Conservation (phyloP, 75 land plant genomes). For the Cryptomeria japonica region DNA sequence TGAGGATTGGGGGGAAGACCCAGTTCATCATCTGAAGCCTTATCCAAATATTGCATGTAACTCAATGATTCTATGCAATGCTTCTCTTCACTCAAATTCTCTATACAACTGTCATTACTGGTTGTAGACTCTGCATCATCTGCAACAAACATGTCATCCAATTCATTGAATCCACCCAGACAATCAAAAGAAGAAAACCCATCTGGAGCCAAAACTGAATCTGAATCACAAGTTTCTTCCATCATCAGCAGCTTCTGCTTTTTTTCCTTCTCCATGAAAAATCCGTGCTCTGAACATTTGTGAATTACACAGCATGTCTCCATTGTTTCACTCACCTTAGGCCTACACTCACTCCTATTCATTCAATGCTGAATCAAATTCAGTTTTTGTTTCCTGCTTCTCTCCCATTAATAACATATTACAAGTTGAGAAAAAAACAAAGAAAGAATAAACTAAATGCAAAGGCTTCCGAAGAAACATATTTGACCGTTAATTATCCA, state of each 20-base stretch:
- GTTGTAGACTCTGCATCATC: conserved; percentile 4
- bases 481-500: too few species aligned
- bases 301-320: too few species aligned
- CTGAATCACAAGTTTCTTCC: neutral
- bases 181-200: neutral
- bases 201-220: neutral
- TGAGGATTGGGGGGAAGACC: neutral
- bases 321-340: too few species aligned
- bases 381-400: too few species aligned
- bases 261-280: neutral
- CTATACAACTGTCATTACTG: neutral
- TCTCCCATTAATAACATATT: too few species aligned
- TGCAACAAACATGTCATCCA: neutral
- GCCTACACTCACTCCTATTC: too few species aligned
- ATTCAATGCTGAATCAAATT: too few species aligned
- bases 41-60: neutral
- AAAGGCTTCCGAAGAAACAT: too few species aligned
- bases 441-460: too few species aligned
- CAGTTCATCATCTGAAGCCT: neutral
- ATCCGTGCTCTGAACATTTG: too few species aligned
- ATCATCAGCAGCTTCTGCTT: neutral
- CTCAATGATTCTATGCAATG: neutral
- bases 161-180: neutral
- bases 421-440: too few species aligned
- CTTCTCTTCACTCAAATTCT: neutral